Evolutionary conservation across 2,329 filamentous ascomycete genomes (phyloP).

Genomic region (Aspergillus fructus): DNA sequence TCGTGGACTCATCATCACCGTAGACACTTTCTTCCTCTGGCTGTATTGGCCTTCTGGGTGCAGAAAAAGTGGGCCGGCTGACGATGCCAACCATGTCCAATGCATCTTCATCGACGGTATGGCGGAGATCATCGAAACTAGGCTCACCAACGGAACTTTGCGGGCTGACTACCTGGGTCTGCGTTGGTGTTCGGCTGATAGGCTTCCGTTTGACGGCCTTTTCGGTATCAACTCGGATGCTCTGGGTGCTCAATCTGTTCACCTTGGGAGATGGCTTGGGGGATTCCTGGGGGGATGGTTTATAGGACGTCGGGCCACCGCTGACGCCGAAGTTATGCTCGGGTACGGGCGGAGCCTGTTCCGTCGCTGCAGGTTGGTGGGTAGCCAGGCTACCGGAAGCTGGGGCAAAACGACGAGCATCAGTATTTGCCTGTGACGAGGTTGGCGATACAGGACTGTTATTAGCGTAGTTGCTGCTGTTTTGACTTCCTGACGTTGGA

Average conservation of each 20-base stretch:
- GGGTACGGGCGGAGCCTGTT: slow-evolving; percentile 22
- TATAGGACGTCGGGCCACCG: neutral
- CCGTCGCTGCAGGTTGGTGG: slow-evolving; percentile 25
- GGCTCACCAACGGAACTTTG: slow-evolving; percentile 31
- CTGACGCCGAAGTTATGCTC: slow-evolving; percentile 14
- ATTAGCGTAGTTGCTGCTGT: slow-evolving; percentile 35
- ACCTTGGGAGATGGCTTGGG: slow-evolving; percentile 6
- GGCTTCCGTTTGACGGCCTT: slow-evolving; percentile 54
- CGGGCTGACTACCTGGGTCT: slow-evolving; percentile 16
- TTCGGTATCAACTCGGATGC: slow-evolving; percentile 39
- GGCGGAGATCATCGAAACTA: slow-evolving; percentile 41
- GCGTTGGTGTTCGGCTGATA: slow-evolving; percentile 41
- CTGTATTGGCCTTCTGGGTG: slow-evolving; percentile 24
- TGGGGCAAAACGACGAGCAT: slow-evolving; percentile 2
- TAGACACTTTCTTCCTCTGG: slow-evolving; percentile 50
- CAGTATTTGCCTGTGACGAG: slow-evolving; percentile 15
- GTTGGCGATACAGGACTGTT: slow-evolving; percentile 37
- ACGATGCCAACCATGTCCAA: slow-evolving; percentile 49
- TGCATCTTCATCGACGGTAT: slow-evolving; percentile 49
- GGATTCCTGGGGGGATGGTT: slow-evolving; percentile 1
- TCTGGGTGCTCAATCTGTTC: slow-evolving; percentile 16
- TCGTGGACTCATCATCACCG: slow-evolving; percentile 61
- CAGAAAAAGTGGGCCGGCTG: slow-evolving; percentile 25
- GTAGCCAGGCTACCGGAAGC: slow-evolving; percentile 4
- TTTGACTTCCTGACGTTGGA: slow-evolving; percentile 40